Base-by-base conservation (phyloP, 495 filamentous ascomycete species). In the Podospora tetraspora region DNA sequence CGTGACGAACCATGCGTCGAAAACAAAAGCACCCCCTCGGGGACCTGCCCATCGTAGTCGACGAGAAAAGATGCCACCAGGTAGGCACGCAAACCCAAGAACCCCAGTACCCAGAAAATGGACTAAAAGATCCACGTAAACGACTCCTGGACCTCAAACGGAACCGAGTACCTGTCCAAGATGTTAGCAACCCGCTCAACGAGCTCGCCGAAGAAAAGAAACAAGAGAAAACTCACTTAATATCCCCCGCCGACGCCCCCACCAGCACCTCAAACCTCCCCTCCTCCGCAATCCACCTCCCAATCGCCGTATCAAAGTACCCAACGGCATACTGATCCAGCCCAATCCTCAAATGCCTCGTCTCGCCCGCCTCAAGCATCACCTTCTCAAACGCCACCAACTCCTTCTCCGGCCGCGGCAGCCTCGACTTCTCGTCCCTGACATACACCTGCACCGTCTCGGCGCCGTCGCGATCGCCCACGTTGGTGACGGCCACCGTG, bases 361-460 rank as follows among this genome's bases (percentile, higher is more conserved):
- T 88, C 83, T 95, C 88, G 3, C 89, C 89, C 0, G 88, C 84
- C 66, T 89, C 82, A 10, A 96, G 76, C 63, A 81, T 81, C 0
- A 95, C 89, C 78, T 95, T 96, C 69, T 88, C 85, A 75, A 97
- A 96, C 1, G 89, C 91, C 66, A 90, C 90, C 1, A 96, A 80
- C 75, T 93, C 90, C 67, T 92, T 91, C 63, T 90, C 85, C 3
- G 93, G 92, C 22, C 91, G 83, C 1, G 87, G 88, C 5, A 90
- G 80, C 19, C 81, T 68, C 0, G 83, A 83, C 72, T 82, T 83
- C 57, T 82, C 77, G 66, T 87, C 85, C 27, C 79, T 74, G 57
- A 94, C 82, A 74, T 95, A 97, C 19, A 93, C 77, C 83, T 97
- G 92, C 16, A 94, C 87, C 16, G 88, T 88, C 77, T 97, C 92